Evolutionary conservation across 495 filamentous ascomycete genomes (phyloP).

Genomic region (Usnea hakonensis): DNA sequence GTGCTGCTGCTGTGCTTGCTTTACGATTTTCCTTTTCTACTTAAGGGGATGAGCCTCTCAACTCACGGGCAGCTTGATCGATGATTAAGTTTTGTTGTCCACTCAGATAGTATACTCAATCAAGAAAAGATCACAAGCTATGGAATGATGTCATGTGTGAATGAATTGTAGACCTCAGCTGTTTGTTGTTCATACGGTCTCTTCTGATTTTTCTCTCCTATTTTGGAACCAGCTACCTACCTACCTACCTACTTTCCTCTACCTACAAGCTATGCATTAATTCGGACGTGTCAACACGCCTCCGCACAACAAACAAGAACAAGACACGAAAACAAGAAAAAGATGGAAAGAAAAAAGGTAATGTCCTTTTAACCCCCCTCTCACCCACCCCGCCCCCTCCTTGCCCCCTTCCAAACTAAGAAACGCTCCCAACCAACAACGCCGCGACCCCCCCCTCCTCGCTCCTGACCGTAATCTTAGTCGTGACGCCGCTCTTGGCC

Average conservation of each 20-base stretch:
- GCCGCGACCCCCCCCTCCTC: conserved; percentile 90
- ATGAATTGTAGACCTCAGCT: background rate
- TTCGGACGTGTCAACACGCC: too few relatives aligned
- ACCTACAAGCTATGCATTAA: too few relatives aligned
- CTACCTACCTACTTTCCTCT: too few relatives aligned
- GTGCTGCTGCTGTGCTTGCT: conserved; percentile 15
- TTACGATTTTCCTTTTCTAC: background rate
- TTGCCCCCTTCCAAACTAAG: too few relatives aligned
- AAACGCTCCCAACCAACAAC: conserved; percentile 75
- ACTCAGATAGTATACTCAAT: conserved; percentile 5
- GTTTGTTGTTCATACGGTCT: background rate
- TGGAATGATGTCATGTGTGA: background rate
- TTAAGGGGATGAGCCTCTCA: conserved; percentile 16
- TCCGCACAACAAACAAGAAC: too few relatives aligned
- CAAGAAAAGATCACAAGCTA: conserved; percentile 7
- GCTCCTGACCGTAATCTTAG: conserved; percentile 81
- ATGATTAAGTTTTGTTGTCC: background rate
- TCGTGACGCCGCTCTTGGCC: conserved; percentile 83
- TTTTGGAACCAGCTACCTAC: too few relatives aligned
- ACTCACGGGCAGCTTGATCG: conserved; percentile 9
- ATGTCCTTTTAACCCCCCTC: too few relatives aligned
- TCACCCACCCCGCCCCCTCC: too few relatives aligned
- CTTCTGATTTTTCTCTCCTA: background rate
- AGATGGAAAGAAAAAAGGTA: too few relatives aligned
- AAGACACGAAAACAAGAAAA: too few relatives aligned